These are phyloP conservation scores for Rachicladosporium sp. DNA, from an alignment of 2,329 filamentous ascomycete species.

Conservation along the genomic window DNA sequence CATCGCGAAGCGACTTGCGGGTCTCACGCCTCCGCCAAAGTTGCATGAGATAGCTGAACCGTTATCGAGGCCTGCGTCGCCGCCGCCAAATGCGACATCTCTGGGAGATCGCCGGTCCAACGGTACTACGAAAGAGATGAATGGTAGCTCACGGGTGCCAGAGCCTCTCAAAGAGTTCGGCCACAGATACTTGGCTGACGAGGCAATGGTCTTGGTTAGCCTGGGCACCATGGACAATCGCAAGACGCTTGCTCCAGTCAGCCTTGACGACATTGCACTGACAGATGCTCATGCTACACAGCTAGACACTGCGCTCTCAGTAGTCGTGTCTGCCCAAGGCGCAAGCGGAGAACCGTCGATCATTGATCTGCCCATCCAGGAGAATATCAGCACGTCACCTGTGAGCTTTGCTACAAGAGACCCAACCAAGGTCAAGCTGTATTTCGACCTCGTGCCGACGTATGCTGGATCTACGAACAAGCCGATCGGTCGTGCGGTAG, in stretches of 20 bases:
- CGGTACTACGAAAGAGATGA: conserved; percentile 25
- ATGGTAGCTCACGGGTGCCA: conserved; percentile 29
- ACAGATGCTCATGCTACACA: conserved; percentile 83
- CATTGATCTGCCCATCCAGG: conserved; percentile 85
- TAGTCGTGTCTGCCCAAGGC: conserved; percentile 77
- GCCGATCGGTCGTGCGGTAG: conserved; percentile 77
- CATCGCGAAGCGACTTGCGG: conserved; percentile 59
- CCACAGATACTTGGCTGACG: conserved; percentile 81
- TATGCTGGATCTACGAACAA: conserved; percentile 75
- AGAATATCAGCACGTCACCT: conserved; percentile 86
- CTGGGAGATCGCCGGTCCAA: conserved; percentile 35
- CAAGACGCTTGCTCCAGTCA: conserved; percentile 68
- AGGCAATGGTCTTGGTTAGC: conserved; percentile 83
- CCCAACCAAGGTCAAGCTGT: conserved; percentile 66
- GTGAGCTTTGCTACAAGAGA: conserved; percentile 78
- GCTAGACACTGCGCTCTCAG: conserved; percentile 82
- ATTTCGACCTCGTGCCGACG: conserved; percentile 92
- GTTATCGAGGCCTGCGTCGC: conserved; percentile 1
- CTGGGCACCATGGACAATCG: conserved; percentile 90
- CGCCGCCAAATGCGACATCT: conserved; percentile 14
- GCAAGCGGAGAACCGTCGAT: conserved; percentile 78
- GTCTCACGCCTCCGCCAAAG: conserved; percentile 35
- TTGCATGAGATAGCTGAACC: conserved; percentile 16
- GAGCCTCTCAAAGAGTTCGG: conserved; percentile 92
- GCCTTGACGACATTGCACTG: conserved; percentile 76